Evolutionary conservation across 352 stramenopile genomes (phyloP), one percentile per base, ranked within the genome.

Genomic region (Phytophthora pistaciae): DNA sequence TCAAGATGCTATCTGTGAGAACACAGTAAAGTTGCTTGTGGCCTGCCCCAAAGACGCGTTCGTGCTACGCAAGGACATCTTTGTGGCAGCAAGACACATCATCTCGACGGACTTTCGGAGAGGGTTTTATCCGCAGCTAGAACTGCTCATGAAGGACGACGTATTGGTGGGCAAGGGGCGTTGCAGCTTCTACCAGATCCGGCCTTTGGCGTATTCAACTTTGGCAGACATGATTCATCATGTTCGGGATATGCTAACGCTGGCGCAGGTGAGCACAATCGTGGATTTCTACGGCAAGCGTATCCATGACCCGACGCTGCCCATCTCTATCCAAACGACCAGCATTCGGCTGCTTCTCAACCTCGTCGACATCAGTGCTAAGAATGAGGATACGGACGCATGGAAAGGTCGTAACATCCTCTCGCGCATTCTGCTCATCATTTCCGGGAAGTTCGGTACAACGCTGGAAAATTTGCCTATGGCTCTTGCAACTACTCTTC

Each of bases 141-240:
- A 99, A 76, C 66, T 93, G 33, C 89, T 99, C 27, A 93, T 99
- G 75, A 94, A 99, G 61, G 98, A 99, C 79, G 87, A 97, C 16
- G 88, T 99, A 4, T 78, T 99, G 23, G 88, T 99, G 16, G 97
- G 97, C 20, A 92, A 88, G 68, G 86, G 83, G 18, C 87, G 85
- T 53, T 91, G 78, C 57, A 94, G 83, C 50, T 94, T 91, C 62
- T 93, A 96, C 68, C 87, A 96, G 71, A 96, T 99, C 56, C 88
- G 96, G 14, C 95, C 97, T 1, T 84, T 99, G 27, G 97, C 94
- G 38, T 99, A 99, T 77, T 98, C 95, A 21, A 99, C 96, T 29
- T 82, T 99, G 8, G 98, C 97, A 2, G 98, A 99, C 80, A 97
- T 99, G 76, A 93, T 99, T n/a, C 95, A 99, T 64, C 93, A 99